Evolutionary conservation across 1,284 basidiomycete species (phyloP).

Genomic region (Microbotryomycetes sp.): DNA sequence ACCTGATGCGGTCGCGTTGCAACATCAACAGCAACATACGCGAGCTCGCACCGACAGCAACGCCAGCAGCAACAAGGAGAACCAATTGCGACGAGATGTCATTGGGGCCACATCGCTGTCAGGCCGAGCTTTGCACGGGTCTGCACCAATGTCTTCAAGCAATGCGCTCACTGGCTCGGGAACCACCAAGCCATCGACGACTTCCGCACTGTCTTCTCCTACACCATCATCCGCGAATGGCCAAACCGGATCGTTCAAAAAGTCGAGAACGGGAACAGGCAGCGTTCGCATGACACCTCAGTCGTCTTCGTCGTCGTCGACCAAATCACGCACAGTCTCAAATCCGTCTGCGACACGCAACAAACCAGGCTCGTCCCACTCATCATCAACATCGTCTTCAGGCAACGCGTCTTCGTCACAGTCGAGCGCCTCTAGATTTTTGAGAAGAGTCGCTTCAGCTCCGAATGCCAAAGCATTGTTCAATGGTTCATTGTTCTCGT

Average conservation of each 20-base stretch:
- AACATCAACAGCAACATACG: neutral
- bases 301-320: neutral
- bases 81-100: neutral
- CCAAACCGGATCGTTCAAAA: no score
- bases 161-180: no score
- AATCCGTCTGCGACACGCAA: neutral
- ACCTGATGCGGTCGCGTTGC: neutral
- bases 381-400: neutral
- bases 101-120: neutral
- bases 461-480: conserved; percentile 93
- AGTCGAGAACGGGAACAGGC: no score
- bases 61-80: neutral
- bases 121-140: neutral
- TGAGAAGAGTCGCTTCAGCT: conserved; percentile 89
- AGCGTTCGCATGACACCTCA: neutral
- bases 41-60: neutral
- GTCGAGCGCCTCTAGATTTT: conserved; percentile 62
- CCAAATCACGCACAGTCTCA: neutral
- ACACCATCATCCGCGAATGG: no score
- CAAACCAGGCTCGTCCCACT: neutral
- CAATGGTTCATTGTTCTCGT: conserved; percentile 33
- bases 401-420: neutral
- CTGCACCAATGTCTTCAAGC: neutral
- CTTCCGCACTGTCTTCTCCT: no score
- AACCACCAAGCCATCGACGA: no score